These are phyloP conservation scores for rapeseed (Brassica napus) DNA, from an alignment of 345 rosid genomes.

Conservation along the genomic window Da-Ae NC_063449.1:39108001-39108500, in stretches of 20 bases:
- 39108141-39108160: not conserved
- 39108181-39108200: slow-evolving; percentile 34
- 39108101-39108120: slow-evolving; percentile 1
- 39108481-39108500: not conserved
- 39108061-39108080: slow-evolving; percentile 3
- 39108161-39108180: slow-evolving; percentile 6
- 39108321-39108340: slow-evolving; percentile 15
- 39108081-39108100: not conserved
- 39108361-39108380: not conserved
- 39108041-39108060: not conserved
- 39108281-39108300: slow-evolving; percentile 37
- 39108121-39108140: slow-evolving; percentile 13
- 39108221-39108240: not conserved
- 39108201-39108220: slow-evolving; percentile 19
- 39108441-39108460: no score
- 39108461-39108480: not conserved
- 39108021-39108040: not conserved
- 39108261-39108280: slow-evolving; percentile 13
- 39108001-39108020: slow-evolving; percentile 43
- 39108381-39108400: not conserved
- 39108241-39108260: not conserved
- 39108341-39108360: not conserved
- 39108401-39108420: not conserved
- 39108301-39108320: slow-evolving; percentile 27
- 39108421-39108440: not conserved